phyloP scores from a whole-genome alignment of 495 filamentous ascomycete genomes.

The Aspergillus nidulans region DNA sequence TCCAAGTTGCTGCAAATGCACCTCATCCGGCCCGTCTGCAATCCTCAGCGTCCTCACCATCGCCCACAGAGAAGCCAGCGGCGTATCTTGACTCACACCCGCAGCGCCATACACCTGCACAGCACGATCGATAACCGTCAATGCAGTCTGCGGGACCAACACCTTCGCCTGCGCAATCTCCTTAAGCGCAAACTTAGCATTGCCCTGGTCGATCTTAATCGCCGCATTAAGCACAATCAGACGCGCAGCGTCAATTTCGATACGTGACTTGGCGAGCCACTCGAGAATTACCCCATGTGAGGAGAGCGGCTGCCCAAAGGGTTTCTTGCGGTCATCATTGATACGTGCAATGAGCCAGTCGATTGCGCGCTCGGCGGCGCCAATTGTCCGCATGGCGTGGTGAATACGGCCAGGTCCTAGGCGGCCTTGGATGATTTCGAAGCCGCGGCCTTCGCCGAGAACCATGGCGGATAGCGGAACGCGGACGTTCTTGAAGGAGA shows the following conservation, averaged over 20 bases:
- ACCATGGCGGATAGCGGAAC: constrained; percentile 75
- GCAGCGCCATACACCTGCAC: constrained; percentile 83
- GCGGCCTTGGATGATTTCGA: constrained; percentile 93
- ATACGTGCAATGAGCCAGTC: constrained; percentile 86
- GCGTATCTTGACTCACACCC: constrained; percentile 87
- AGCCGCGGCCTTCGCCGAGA: constrained; percentile 86
- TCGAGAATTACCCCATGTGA: constrained; percentile 89
- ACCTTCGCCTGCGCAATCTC: constrained; percentile 89
- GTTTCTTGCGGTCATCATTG: constrained; percentile 80
- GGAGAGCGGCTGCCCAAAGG: constrained; percentile 74
- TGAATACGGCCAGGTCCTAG: constrained; percentile 90
- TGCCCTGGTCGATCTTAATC: constrained; percentile 77
- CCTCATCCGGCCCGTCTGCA: constrained; percentile 91
- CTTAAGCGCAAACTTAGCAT: constrained; percentile 74
- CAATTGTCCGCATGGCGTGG: constrained; percentile 89
- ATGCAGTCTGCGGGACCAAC: constrained; percentile 68
- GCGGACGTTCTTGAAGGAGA: constrained; percentile 80
- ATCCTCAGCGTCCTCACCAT: constrained; percentile 74
- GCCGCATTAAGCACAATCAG: constrained; percentile 86
- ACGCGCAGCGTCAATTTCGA: constrained; percentile 86
- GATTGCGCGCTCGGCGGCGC: constrained; percentile 76
- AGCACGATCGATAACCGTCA: constrained; percentile 80
- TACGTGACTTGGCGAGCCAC: constrained; percentile 84
- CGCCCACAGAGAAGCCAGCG: constrained; percentile 84
- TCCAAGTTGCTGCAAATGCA: constrained; percentile 87